Evolutionary conservation across 2,329 filamentous ascomycete genomes (phyloP).

Genomic region (Alternaria sp.): DNA sequence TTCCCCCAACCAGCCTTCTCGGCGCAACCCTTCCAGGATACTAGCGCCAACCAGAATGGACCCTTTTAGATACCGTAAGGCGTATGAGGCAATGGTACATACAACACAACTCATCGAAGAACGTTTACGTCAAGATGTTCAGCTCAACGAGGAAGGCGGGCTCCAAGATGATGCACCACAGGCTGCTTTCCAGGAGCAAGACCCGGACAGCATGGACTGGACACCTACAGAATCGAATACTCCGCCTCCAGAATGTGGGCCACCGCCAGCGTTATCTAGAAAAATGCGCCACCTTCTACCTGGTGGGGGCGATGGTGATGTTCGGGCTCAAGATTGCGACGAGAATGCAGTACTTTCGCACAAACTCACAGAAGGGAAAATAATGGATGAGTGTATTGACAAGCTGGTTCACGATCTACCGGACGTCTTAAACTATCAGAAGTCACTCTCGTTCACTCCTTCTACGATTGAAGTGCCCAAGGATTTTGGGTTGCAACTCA

Average conservation of each 20-base stretch:
- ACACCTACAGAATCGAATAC: constrained; percentile 44
- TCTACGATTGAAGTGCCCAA: constrained; percentile 51
- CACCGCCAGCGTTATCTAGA: constrained; percentile 40
- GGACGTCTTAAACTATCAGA: constrained; percentile 48
- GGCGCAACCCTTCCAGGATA: constrained; percentile 17
- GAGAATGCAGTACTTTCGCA: constrained; percentile 45
- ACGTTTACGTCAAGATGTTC: constrained; percentile 36
- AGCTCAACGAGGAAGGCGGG: constrained; percentile 14
- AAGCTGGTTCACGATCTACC: constrained; percentile 49
- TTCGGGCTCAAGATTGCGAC: constrained; percentile 31
- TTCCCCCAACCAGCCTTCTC: neutral
- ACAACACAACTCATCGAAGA: constrained; percentile 46
- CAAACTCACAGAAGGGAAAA: constrained; percentile 48
- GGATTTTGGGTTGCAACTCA: constrained; percentile 50
- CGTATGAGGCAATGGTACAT: constrained; percentile 51
- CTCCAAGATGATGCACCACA: constrained; percentile 21
- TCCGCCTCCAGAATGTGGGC: constrained; percentile 42
- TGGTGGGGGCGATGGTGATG: constrained; percentile 36
- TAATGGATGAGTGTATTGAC: constrained; percentile 51
- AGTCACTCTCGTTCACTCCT: constrained; percentile 48
- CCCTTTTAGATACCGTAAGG: constrained; percentile 49
- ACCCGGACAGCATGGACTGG: constrained; percentile 53
- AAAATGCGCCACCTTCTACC: constrained; percentile 46
- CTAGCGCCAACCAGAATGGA: constrained; percentile 45
- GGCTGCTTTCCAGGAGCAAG: constrained; percentile 36